Evolutionary conservation across 2,329 filamentous ascomycete genomes (phyloP).

Genomic region (Colletotrichum destructivum): DNA sequence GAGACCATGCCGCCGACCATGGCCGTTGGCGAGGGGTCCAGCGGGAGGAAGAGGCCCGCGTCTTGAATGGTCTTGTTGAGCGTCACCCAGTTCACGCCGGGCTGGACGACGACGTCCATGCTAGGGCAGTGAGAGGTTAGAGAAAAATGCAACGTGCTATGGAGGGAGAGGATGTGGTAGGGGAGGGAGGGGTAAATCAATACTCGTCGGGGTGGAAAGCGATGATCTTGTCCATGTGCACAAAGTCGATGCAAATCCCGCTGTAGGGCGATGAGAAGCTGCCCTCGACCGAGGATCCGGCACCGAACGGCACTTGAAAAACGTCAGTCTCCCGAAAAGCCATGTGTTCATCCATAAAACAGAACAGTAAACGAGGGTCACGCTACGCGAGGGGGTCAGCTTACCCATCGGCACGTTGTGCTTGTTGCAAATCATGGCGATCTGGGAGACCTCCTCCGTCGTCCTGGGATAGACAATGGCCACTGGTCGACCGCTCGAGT

Average conservation of each 20-base stretch:
- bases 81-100: constrained; percentile 77
- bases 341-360: not conserved
- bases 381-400: not conserved
- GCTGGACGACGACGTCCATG: constrained; percentile 81
- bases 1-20: constrained; percentile 74
- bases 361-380: not conserved
- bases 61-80: constrained; percentile 76
- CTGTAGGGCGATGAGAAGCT: constrained; percentile 78
- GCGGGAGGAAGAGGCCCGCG: constrained; percentile 77
- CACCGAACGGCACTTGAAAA: constrained; percentile 73
- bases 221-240: constrained; percentile 76
- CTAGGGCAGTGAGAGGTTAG: not conserved
- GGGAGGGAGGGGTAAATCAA: not conserved
- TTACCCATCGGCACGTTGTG: constrained; percentile 75
- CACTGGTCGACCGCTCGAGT: constrained; percentile 74
- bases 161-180: not conserved
- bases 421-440: constrained; percentile 74
- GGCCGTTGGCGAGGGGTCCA: constrained; percentile 77
- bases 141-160: rapidly evolving
- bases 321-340: not conserved
- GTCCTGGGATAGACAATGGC: constrained; percentile 76
- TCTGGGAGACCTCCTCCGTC: constrained; percentile 75
- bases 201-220: constrained; percentile 73
- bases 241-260: constrained; percentile 80
- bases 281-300: constrained; percentile 80